Percentiles rank a stretch among this genome's conserved stretches.
phyloP scores from a whole-genome alignment of 2,329 filamentous ascomycete species.

The Botrytis byssoidea region DNA sequence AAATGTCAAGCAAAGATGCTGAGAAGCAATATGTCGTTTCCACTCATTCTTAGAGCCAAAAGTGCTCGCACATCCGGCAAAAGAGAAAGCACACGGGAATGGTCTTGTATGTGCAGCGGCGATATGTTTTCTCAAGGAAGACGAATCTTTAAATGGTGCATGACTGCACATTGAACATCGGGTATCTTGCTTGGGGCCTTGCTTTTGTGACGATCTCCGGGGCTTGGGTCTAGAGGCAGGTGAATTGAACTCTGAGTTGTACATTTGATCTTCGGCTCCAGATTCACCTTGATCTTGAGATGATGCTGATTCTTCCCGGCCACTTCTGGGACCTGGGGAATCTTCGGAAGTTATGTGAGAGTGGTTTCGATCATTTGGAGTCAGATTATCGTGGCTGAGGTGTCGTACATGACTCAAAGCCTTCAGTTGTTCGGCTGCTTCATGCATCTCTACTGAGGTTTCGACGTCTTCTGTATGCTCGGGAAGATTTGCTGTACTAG shows the following conservation, averaged over 20 bases:
- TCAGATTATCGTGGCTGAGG: constrained; percentile 47
- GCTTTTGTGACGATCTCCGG: constrained; percentile 39
- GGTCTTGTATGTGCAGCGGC: constrained; percentile 67
- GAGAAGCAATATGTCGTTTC: constrained; percentile 90
- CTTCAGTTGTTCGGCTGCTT: constrained; percentile 65
- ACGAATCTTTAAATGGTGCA: constrained; percentile 65
- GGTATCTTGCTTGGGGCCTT: constrained; percentile 56
- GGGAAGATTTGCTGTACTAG: constrained; percentile 30
- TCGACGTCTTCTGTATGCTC: constrained; percentile 52
- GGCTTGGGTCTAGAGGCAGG: constrained; percentile 37
- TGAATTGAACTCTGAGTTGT: constrained; percentile 39
- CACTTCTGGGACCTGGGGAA: constrained; percentile 37
- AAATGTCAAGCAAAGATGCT: constrained; percentile 73
- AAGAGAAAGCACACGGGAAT: constrained; percentile 83
- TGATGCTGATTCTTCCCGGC: constrained; percentile 45
- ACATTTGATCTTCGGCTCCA: constrained; percentile 43
- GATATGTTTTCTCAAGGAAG: constrained; percentile 64
- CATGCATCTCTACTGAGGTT: constrained; percentile 68
- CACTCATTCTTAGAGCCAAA: constrained; percentile 97
- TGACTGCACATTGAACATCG: constrained; percentile 61
- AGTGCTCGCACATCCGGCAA: constrained; percentile 77
- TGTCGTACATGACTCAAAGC: constrained; percentile 63
- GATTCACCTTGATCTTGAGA: constrained; percentile 44
- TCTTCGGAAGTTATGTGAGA: constrained; percentile 38
- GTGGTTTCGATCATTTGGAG: constrained; percentile 35